phyloP scores from a whole-genome alignment of 2,329 filamentous ascomycete species.

The Metarhizium rileyi region DNA sequence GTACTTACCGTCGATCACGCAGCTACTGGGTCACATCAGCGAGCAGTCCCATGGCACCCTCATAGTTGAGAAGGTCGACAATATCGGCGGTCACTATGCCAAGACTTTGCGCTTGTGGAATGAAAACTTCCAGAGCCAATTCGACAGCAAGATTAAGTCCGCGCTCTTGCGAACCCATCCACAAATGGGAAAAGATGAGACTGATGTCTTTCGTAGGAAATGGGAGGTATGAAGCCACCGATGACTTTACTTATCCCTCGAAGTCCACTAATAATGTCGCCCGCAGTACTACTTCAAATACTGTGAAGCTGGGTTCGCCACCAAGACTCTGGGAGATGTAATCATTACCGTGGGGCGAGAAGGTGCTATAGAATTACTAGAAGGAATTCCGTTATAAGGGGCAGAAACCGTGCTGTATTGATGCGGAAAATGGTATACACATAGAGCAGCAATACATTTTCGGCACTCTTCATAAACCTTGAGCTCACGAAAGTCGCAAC shows the following conservation, averaged over 20 bases:
- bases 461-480: not conserved
- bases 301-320: conserved; percentile 63
- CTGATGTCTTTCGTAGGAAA: conserved; percentile 59
- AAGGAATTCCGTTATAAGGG: conserved; percentile 51
- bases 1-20: conserved; percentile 50
- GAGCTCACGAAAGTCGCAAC: not conserved
- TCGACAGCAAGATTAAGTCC: conserved; percentile 48
- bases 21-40: conserved; percentile 49
- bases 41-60: conserved; percentile 50
- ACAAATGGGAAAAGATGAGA: conserved; percentile 48
- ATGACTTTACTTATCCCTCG: conserved; percentile 7
- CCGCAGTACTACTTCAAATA: conserved; percentile 63
- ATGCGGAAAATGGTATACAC: not conserved
- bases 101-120: conserved; percentile 60
- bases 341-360: conserved; percentile 62
- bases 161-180: conserved; percentile 49
- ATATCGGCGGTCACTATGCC: conserved; percentile 65
- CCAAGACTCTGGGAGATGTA: conserved; percentile 62
- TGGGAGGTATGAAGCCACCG: conserved; percentile 47
- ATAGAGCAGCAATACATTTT: not conserved
- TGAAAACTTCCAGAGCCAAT: conserved; percentile 54
- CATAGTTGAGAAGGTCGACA: conserved; percentile 57
- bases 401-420: not conserved
- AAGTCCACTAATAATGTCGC: not conserved
- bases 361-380: conserved; percentile 57